Base-by-base conservation (phyloP, 805 yeast species). In the Kazachstania martiniae region DNA sequence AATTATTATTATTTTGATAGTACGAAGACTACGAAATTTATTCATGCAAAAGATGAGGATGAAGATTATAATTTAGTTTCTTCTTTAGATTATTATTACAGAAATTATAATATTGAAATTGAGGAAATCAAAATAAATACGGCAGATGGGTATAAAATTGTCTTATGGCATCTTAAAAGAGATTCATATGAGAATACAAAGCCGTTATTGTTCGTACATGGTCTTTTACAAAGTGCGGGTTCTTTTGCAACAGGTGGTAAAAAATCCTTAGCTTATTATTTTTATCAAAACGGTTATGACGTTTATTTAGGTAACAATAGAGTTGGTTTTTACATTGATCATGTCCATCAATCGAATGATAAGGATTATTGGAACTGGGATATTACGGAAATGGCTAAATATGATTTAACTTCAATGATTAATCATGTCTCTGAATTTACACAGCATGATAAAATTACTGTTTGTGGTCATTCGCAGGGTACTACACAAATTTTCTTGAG, bases 261-360 rank as follows among this genome's bases (percentile, higher is more conserved):
- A 35, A 72, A 80, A 35, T 79, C 94, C 8, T 54, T 91, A 28
- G 91, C 89, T 1, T 72, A 66, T 53, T 67, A 63, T 48, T 63
- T 65, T 31, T 56, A 58, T 23, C 57, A 62, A 15, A 53, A 62
- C 18, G 87, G 91, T 0, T 83, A 66, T 47, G 95, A 86, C 43
- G 86, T 86, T 5, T 86, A 95, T 95, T 53, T 86, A 34, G 95
- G 95, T 1, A 84, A 86, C 49, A 87, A 86, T 50, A 61, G 98
- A 41, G 77, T 94, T 40, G 94, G 95, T 7, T 84, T 87, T 53
- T n/a, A n/a, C n/a, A n/a, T n/a, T n/a, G n/a, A n/a, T n/a, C n/a
- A n/a, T n/a, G 63, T 68, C 25, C 82, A 94, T 1, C 59, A 66
- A 30, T 56, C 63, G 37, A 12, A 42, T 23, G 37, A 37, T 28